phyloP scores from a whole-genome alignment of 257 asterid species.

The Ehretia macrophylla region DNA sequence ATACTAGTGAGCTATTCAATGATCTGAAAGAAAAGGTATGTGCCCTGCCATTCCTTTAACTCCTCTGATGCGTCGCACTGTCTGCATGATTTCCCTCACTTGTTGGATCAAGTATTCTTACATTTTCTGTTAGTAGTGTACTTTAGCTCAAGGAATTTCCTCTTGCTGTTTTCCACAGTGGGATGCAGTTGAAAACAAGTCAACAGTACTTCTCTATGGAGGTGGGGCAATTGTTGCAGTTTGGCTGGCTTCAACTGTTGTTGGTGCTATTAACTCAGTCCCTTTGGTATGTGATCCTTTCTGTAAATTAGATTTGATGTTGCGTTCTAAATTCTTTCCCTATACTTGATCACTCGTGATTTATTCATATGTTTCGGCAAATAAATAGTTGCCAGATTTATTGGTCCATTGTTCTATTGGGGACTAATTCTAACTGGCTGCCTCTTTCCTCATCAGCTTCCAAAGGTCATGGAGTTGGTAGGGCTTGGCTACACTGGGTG shows the following conservation, averaged over 20 bases:
- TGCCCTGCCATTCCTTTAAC: neutral
- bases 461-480: constrained; percentile 92
- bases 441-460: constrained; percentile 52
- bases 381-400: neutral
- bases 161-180: constrained; percentile 37
- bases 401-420: neutral
- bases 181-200: constrained; percentile 94
- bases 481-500: constrained; percentile 98
- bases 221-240: constrained; percentile 78
- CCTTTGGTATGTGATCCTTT: constrained; percentile 71
- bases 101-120: neutral
- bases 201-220: constrained; percentile 71
- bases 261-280: constrained; percentile 83
- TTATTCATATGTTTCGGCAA: neutral
- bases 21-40: constrained; percentile 86
- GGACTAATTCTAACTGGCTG: neutral
- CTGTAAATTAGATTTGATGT: neutral
- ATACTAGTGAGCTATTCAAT: constrained; percentile 53
- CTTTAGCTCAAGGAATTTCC: neutral
- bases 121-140: neutral
- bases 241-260: constrained; percentile 76
- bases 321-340: neutral
- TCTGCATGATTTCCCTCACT: neutral
- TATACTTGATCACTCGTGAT: neutral
- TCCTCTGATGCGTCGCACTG: neutral